These are phyloP conservation scores for Suillus discolor DNA, from an alignment of 768 basidiomycete genomes.

Conservation along the genomic window DNA sequence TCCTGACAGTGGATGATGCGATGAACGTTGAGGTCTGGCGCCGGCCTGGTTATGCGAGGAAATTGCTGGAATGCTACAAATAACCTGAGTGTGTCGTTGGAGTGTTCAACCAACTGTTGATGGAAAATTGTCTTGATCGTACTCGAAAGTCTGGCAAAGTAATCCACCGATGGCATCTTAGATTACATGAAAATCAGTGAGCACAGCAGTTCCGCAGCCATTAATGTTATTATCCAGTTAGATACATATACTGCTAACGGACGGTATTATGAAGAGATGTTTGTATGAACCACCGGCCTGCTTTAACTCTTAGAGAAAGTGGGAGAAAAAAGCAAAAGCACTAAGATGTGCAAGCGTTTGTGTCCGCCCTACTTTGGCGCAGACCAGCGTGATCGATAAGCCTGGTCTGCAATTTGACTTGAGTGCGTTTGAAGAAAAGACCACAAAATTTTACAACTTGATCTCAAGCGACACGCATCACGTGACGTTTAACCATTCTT, in stretches of 20 bases:
- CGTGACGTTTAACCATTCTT: constrained; percentile 11
- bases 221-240: not conserved
- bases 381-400: constrained; percentile 24
- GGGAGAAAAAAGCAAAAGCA: constrained; percentile 28
- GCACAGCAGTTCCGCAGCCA: not conserved
- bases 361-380: constrained; percentile 39
- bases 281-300: constrained; percentile 36
- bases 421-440: constrained; percentile 29
- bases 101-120: not conserved
- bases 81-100: not conserved
- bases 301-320: constrained; percentile 20
- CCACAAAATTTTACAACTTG: constrained; percentile 1
- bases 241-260: not conserved
- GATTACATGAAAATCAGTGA: not conserved
- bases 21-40: not conserved
- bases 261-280: not conserved
- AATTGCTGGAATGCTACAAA: not conserved
- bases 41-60: not conserved
- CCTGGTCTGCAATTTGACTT: constrained; percentile 35
- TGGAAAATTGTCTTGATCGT: not conserved
- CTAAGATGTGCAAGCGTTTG: constrained; percentile 31
- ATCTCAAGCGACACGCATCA: constrained; percentile 2
- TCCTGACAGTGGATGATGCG: no score
- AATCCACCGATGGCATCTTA: no score
- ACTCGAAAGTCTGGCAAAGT: not conserved